Percentiles rank a stretch among this genome's conserved stretches.
Evolutionary conservation across 371 early-diverging fungal species (phyloP).

Genomic region (Lichtheimia hyalospora): DNA sequence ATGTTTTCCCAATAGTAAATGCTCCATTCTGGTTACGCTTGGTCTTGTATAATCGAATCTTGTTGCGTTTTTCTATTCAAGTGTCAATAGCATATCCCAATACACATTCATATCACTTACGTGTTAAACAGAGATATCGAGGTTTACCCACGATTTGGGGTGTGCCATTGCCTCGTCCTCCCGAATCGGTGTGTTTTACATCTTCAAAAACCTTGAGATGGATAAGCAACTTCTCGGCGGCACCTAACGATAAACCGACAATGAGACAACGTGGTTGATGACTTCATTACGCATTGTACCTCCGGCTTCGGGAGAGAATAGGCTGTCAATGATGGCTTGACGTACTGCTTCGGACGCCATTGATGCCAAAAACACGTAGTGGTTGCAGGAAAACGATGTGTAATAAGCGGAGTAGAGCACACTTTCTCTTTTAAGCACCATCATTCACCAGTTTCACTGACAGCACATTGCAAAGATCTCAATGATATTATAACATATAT

Average conservation of each 20-base stretch:
- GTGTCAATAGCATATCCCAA: not conserved
- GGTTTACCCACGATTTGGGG: slow-evolving; percentile 47
- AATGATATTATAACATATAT: no score
- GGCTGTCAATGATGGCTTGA: slow-evolving; percentile 38
- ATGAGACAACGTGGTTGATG: not conserved
- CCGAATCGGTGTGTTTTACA: slow-evolving; percentile 36
- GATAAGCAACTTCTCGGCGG: slow-evolving; percentile 35
- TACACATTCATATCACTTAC: slow-evolving; percentile 17
- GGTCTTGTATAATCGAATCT: slow-evolving; percentile 54
- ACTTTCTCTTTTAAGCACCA: no score
- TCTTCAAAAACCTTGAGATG: slow-evolving; percentile 54
- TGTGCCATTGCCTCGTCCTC: slow-evolving; percentile 13
- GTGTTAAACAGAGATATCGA: slow-evolving; percentile 47
- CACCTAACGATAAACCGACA: slow-evolving; percentile 11
- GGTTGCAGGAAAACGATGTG: slow-evolving; percentile 1
- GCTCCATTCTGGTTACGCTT: slow-evolving; percentile 57
- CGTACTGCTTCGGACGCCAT: slow-evolving; percentile 35
- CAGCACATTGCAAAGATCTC: no score
- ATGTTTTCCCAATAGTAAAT: slow-evolving; percentile 56
- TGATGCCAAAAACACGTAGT: not conserved
- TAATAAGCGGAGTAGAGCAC: no score
- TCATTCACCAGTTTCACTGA: no score
- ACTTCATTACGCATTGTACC: not conserved
- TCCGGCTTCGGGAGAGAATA: slow-evolving; percentile 36
- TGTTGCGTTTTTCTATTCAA: slow-evolving; percentile 43